A percentile compares a stretch with the other conserved stretches of the same genome.
Evolutionary conservation across 2,329 filamentous ascomycete species (phyloP).

Genomic region (Talaromyces sp.): DNA sequence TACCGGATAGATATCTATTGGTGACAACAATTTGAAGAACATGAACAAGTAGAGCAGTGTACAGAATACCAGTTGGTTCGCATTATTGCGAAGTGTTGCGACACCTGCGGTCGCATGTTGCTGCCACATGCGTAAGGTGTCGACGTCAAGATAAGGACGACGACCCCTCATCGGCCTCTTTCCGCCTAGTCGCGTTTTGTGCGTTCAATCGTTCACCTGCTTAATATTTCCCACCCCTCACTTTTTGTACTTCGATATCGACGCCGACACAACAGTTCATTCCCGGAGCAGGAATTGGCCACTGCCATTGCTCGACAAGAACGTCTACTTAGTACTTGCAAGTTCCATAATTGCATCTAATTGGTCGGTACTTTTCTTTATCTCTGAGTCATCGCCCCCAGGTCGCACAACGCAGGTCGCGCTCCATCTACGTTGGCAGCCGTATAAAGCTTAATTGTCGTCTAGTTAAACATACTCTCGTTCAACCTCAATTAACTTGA

Average conservation of each 20-base stretch:
- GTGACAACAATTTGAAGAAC: neutral
- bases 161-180: conserved; percentile 5
- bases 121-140: neutral
- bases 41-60: neutral
- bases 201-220: neutral
- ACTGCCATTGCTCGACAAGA: neutral
- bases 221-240: conserved; percentile 7
- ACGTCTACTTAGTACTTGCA: neutral
- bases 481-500: neutral
- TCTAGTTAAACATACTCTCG: neutral
- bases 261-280: neutral
- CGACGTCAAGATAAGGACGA: neutral
- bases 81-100: neutral
- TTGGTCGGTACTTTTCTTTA: conserved; percentile 2
- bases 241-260: neutral
- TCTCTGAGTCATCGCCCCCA: conserved; percentile 6
- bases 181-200: conserved; percentile 5
- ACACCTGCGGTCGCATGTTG: neutral
- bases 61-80: neutral
- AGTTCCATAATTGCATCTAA: neutral
- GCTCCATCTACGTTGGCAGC: neutral
- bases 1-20: neutral
- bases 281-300: neutral
- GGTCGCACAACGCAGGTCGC: neutral
- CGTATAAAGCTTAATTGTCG: neutral